Evolutionary conservation across 2,329 filamentous ascomycete species (phyloP).

Genomic region (Epichloe baconii): DNA sequence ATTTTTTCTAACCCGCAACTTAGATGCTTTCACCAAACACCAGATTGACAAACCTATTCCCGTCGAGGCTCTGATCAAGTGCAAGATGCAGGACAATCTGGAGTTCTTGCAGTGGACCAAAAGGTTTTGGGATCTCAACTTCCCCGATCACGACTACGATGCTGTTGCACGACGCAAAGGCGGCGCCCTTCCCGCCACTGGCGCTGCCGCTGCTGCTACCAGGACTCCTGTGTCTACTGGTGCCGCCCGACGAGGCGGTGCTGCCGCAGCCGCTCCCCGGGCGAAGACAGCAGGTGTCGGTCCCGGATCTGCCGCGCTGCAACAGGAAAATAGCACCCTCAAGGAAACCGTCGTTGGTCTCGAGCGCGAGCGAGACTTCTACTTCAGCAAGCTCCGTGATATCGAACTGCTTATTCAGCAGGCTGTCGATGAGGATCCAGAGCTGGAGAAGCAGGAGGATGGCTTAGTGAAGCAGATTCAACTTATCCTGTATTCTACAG

Average conservation of each 20-base stretch:
- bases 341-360: constrained; percentile 93
- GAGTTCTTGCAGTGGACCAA: constrained; percentile 98
- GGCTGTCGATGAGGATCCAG: constrained; percentile 81
- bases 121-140: constrained; percentile 96
- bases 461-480: constrained; percentile 93
- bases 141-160: constrained; percentile 93
- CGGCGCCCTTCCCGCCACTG: constrained; percentile 42
- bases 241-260: constrained; percentile 41
- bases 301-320: constrained; percentile 56
- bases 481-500: constrained; percentile 91
- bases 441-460: constrained; percentile 87
- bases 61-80: constrained; percentile 82
- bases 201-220: constrained; percentile 23
- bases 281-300: constrained; percentile 36
- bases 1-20: constrained; percentile 6
- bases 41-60: constrained; percentile 80
- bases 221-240: constrained; percentile 36
- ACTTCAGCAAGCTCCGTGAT: constrained; percentile 96
- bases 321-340: constrained; percentile 73
- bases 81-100: constrained; percentile 99
- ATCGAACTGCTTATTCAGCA: constrained; percentile 92
- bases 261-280: constrained; percentile 38
- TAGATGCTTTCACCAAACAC: constrained; percentile 76
- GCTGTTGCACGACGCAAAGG: constrained; percentile 76
- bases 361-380: constrained; percentile 95